Evolutionary conservation across 2,329 filamentous ascomycete species (phyloP).

Genomic region (Reticulascus tulasneorum): DNA sequence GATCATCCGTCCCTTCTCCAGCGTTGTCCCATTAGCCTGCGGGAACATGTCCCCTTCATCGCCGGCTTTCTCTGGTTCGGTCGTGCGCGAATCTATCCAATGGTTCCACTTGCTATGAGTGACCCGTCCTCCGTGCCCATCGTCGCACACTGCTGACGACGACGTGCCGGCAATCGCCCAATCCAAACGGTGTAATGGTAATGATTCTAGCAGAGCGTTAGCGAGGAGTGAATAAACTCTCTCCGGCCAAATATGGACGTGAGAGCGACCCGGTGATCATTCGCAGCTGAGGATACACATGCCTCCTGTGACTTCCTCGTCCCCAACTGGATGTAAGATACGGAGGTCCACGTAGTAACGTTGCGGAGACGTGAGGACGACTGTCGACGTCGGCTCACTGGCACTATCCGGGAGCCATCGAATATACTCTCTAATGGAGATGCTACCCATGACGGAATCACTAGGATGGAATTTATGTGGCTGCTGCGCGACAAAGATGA

Average conservation of each 20-base stretch:
- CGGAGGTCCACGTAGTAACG: slow-evolving; percentile 60
- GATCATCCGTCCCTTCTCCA: slow-evolving; percentile 58
- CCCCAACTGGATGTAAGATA: slow-evolving; percentile 33
- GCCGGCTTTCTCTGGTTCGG: slow-evolving; percentile 28
- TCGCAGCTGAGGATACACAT: no score
- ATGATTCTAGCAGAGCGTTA: no score
- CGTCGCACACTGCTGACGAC: slow-evolving; percentile 24
- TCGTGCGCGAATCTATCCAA: slow-evolving; percentile 53
- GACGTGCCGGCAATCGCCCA: slow-evolving; percentile 63
- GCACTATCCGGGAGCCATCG: slow-evolving; percentile 49
- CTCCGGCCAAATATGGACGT: no score
- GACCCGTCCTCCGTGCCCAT: slow-evolving; percentile 20
- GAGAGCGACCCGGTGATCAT: neutral
- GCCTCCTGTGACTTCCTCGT: slow-evolving; percentile 13
- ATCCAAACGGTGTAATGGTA: slow-evolving; percentile 40
- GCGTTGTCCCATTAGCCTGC: slow-evolving; percentile 32
- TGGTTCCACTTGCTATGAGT: slow-evolving; percentile 49
- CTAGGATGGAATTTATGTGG: no score
- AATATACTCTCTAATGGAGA: slow-evolving; percentile 57
- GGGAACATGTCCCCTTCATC: slow-evolving; percentile 57
- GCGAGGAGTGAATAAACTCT: no score
- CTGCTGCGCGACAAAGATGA: no score
- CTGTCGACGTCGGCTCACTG: slow-evolving; percentile 59
- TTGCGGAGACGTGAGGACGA: slow-evolving; percentile 59
- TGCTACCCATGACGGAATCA: slow-evolving; percentile 39